phyloP scores from a whole-genome alignment of 1,284 basidiomycete genomes.

The Farysia itapuensis region DNA sequence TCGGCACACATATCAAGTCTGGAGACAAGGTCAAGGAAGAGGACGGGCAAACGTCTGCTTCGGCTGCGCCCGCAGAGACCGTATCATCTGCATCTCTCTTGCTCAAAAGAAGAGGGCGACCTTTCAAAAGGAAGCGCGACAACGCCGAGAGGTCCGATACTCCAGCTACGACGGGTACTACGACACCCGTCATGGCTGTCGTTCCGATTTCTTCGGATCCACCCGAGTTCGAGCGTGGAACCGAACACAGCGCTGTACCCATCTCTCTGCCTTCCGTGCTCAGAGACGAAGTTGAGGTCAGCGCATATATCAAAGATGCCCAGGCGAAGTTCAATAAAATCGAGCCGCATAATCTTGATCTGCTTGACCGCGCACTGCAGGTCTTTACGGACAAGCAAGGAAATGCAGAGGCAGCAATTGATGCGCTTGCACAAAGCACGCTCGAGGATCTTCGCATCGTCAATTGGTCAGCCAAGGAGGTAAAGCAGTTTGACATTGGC shows the following conservation, averaged over 20 bases:
- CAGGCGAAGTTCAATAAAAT: conserved; percentile 26
- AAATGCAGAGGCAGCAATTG: conserved; percentile 77
- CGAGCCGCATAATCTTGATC: conserved; percentile 68
- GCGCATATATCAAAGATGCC: conserved; percentile 71
- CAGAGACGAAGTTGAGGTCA: conserved; percentile 63
- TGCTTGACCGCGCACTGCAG: conserved; percentile 84
- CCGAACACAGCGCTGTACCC: conserved; percentile 73
- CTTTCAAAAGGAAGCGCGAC: conserved; percentile 25
- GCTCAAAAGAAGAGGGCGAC: conserved; percentile 27
- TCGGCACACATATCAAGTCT: conserved; percentile 19
- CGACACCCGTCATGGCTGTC: conserved; percentile 8
- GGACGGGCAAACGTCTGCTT: conserved; percentile 9
- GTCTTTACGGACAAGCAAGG: conserved; percentile 69
- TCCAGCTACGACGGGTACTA: conserved; percentile 24
- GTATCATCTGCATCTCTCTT: neutral
- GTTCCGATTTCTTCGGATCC: conserved; percentile 48
- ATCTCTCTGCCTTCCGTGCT: conserved; percentile 61
- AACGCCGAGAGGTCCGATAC: conserved; percentile 28
- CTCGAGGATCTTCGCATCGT: conserved; percentile 65
- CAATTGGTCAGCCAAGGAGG: conserved; percentile 71
- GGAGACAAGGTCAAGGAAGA: conserved; percentile 28
- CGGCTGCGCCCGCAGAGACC: neutral
- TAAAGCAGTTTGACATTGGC: conserved; percentile 73
- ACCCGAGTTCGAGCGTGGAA: conserved; percentile 67
- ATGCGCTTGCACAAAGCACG: conserved; percentile 66